Conservation (phyloP, 805 yeast species). For the Dipodascus albidus region DNA sequence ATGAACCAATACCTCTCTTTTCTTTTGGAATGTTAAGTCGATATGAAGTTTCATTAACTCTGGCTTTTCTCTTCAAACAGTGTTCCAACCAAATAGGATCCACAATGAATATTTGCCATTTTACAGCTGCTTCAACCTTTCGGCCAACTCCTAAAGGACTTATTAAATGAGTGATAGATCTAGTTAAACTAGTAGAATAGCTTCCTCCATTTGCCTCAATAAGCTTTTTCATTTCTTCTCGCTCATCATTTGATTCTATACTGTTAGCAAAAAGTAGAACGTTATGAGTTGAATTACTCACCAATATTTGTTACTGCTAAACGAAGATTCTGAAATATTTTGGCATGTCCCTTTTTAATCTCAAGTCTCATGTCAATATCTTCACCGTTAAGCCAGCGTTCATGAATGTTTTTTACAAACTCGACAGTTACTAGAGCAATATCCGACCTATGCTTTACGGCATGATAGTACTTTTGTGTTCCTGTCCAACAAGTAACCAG, state of each 20-base stretch:
- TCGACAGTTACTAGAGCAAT: constrained; percentile 42
- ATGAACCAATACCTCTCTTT: constrained; percentile 26
- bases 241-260: constrained; percentile 5
- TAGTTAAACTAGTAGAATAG: constrained; percentile 19
- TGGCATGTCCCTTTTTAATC: constrained; percentile 14
- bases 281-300: constrained; percentile 13
- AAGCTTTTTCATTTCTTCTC: constrained; percentile 15
- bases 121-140: constrained; percentile 28
- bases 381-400: constrained; percentile 43
- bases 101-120: constrained; percentile 31
- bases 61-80: constrained; percentile 31
- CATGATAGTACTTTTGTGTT: constrained; percentile 44
- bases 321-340: constrained; percentile 23
- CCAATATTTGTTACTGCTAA: constrained; percentile 30
- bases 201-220: constrained; percentile 27
- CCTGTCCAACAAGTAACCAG: constrained; percentile 41
- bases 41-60: constrained; percentile 29
- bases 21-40: constrained; percentile 19
- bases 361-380: constrained; percentile 23
- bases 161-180: constrained; percentile 22
- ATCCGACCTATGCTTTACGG: constrained; percentile 35
- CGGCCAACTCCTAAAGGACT: constrained; percentile 22
- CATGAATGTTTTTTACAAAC: constrained; percentile 34
- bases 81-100: constrained; percentile 35
- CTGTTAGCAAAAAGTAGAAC: not conserved